phyloP scores from a whole-genome alignment of 2,329 filamentous ascomycete genomes.

The Mycocentrospora acerina region DNA sequence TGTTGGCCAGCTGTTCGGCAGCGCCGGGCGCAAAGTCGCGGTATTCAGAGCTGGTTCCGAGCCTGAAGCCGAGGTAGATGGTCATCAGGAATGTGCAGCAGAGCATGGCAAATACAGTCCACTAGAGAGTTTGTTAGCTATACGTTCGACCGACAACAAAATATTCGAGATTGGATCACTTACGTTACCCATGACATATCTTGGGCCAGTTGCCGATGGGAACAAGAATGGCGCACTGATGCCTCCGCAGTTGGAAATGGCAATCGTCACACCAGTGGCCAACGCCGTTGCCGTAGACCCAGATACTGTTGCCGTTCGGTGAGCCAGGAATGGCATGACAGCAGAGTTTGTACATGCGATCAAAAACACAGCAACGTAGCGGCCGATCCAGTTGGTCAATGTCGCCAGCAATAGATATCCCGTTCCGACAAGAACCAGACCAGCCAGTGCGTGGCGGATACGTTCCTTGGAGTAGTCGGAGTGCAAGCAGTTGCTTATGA shows the following conservation, averaged over 20 bases:
- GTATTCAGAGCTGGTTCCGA: conserved; percentile 23
- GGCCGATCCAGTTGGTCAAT: conserved; percentile 22
- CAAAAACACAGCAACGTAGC: conserved; percentile 22
- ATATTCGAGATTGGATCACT: background rate
- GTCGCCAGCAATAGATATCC: conserved; percentile 22
- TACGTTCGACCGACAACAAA: background rate
- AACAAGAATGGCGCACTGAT: conserved; percentile 25
- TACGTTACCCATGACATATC: conserved; percentile 23
- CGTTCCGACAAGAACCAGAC: conserved; percentile 14
- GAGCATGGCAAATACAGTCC: conserved; percentile 24
- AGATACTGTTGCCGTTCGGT: conserved; percentile 22
- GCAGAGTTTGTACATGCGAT: conserved; percentile 24
- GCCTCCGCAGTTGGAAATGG: conserved; percentile 22
- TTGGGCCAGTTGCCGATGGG: conserved; percentile 15
- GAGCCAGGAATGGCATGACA: conserved; percentile 22
- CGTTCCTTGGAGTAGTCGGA: conserved; percentile 24
- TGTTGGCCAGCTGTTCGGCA: conserved; percentile 18
- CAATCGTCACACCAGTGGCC: conserved; percentile 23
- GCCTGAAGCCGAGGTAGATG: conserved; percentile 21
- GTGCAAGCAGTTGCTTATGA: conserved; percentile 21
- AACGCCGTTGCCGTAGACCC: conserved; percentile 24
- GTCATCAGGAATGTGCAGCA: conserved; percentile 17
- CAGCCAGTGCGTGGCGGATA: conserved; percentile 21
- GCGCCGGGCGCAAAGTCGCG: conserved; percentile 22
- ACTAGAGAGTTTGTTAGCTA: conserved; percentile 6